phyloP scores from a whole-genome alignment of 129 eudicot genomes.

The Flaveria ramosissima region DNA sequence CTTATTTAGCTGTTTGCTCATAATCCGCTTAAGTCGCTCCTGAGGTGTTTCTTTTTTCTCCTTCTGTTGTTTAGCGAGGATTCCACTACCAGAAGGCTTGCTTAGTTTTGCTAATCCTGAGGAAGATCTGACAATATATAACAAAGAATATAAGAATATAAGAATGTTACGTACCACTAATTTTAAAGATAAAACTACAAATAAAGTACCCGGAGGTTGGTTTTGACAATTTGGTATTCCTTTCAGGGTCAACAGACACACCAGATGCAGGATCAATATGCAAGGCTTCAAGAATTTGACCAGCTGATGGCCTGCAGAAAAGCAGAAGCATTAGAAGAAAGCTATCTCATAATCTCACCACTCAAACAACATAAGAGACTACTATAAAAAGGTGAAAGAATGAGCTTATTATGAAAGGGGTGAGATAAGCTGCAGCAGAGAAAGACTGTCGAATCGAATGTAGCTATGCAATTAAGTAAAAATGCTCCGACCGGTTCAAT shows the following conservation, averaged over 20 bases:
- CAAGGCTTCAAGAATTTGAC: slow-evolving; percentile 92
- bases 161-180: background rate
- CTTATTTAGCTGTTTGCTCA: slow-evolving; percentile 91
- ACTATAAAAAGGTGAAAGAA: slow-evolving; percentile 35
- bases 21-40: slow-evolving; percentile 93
- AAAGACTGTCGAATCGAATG: slow-evolving; percentile 63
- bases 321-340: slow-evolving; percentile 45
- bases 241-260: slow-evolving; percentile 76
- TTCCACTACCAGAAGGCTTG: slow-evolving; percentile 67
- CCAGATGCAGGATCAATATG: slow-evolving; percentile 99
- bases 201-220: slow-evolving; percentile 58
- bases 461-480: slow-evolving; percentile 86
- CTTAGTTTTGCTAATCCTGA: slow-evolving; percentile 81
- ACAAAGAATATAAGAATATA: slow-evolving; percentile 17
- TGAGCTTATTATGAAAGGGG: slow-evolving; percentile 47
- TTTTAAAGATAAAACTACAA: slow-evolving; percentile 14
- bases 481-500: slow-evolving; percentile 99
- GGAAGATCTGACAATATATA: slow-evolving; percentile 60
- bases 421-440: slow-evolving; percentile 66
- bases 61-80: slow-evolving; percentile 59
- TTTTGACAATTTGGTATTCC: slow-evolving; percentile 59
- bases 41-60: slow-evolving; percentile 99
- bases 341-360: slow-evolving; percentile 21
- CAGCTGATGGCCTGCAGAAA: slow-evolving; percentile 87
- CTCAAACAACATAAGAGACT: slow-evolving; percentile 34